Percentiles rank a stretch among this genome's conserved stretches.
Conservation (phyloP, 139 green algal genomes). For the Astrephomene gubernaculifera region DNA sequence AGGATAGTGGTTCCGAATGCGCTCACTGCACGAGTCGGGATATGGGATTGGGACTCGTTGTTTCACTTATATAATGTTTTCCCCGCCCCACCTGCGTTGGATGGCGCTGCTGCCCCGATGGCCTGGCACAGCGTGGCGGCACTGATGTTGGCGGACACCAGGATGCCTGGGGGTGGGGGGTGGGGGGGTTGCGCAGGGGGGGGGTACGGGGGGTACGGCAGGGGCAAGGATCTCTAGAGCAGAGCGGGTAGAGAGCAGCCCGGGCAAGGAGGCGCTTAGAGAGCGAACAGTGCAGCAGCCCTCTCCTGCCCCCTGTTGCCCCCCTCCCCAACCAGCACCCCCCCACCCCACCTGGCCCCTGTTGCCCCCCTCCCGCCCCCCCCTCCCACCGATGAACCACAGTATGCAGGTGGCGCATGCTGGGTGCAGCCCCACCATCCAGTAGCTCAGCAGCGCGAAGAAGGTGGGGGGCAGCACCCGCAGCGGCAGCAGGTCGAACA, state of each 20-base stretch:
- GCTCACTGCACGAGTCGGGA: no score
- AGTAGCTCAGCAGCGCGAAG: conserved; percentile 79
- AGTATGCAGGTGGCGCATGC: conserved; percentile 67
- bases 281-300: no score
- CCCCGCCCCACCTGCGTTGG: no score
- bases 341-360: background rate
- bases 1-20: no score
- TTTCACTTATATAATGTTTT: no score
- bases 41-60: no score
- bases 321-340: background rate
- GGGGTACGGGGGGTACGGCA: background rate
- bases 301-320: no score
- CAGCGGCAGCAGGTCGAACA: conserved; percentile 81
- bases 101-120: conserved; percentile 71
- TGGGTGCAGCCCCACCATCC: conserved; percentile 70
- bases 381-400: conserved; percentile 60
- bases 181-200: background rate
- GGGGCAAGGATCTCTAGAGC: no score
- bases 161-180: conserved; percentile 32
- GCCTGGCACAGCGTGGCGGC: conserved; percentile 70
- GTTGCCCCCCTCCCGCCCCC: background rate
- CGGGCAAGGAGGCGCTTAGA: no score
- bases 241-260: no score
- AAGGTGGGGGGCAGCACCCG: conserved; percentile 76
- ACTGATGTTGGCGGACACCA: conserved; percentile 69